These are phyloP conservation scores for Phytophthora pistaciae DNA, from an alignment of 352 stramenopile genomes.

Conservation along the genomic window DNA sequence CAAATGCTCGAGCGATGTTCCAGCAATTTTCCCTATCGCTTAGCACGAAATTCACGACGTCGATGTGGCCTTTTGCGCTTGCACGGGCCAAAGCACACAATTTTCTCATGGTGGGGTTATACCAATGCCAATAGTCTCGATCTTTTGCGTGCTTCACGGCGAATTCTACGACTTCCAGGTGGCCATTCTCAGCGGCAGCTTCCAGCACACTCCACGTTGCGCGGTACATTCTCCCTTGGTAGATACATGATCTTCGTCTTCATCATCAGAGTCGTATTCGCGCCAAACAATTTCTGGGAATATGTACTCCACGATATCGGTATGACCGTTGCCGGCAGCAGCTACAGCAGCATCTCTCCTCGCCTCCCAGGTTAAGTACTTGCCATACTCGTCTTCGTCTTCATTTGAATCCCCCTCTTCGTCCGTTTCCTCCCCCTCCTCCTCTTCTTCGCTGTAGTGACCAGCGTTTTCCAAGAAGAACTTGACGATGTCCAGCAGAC, in stretches of 20 bases:
- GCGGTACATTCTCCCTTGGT: neutral
- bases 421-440: neutral
- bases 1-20: too few species aligned
- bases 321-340: neutral
- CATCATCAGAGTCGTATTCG: slow-evolving; percentile 2
- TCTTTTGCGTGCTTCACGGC: neutral
- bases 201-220: neutral
- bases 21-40: too few species aligned
- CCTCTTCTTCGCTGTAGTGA: neutral
- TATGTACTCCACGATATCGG: neutral
- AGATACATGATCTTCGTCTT: neutral
- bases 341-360: neutral
- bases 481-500: neutral
- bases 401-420: neutral
- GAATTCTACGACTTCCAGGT: neutral
- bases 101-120: neutral
- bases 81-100: neutral
- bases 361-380: neutral
- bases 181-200: neutral
- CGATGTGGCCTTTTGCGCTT: neutral
- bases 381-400: neutral
- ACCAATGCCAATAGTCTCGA: slow-evolving; percentile 2
- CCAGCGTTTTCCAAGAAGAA: neutral
- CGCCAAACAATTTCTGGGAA: neutral
- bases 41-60: too few species aligned